These are phyloP conservation scores for Fusarium nelsonii DNA, from an alignment of 2,329 filamentous ascomycete genomes.

Conservation along the genomic window DNA sequence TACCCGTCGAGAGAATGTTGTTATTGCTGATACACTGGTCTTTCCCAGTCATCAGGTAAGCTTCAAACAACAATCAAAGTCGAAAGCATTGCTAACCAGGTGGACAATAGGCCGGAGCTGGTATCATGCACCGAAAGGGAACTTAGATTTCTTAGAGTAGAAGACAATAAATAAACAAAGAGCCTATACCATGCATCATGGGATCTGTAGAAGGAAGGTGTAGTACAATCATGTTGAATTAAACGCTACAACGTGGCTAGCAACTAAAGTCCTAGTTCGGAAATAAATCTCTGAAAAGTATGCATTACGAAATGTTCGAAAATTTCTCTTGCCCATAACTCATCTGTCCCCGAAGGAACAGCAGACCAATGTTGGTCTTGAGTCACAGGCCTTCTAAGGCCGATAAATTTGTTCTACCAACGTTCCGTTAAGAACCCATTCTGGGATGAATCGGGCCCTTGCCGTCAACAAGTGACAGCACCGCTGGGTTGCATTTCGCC, in stretches of 20 bases:
- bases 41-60: slow-evolving; percentile 89
- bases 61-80: background rate
- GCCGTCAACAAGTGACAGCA: slow-evolving; percentile 79
- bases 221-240: background rate
- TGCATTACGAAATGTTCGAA: slow-evolving; percentile 52
- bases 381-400: slow-evolving; percentile 56
- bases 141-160: slow-evolving; percentile 10
- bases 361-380: slow-evolving; percentile 42
- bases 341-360: slow-evolving; percentile 49
- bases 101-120: slow-evolving; percentile 49
- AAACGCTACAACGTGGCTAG: background rate
- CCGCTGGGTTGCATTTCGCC: slow-evolving; percentile 66
- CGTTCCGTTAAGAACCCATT: slow-evolving; percentile 84
- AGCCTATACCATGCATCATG: background rate
- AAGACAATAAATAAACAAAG: slow-evolving; percentile 7
- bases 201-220: background rate
- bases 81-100: slow-evolving; percentile 12
- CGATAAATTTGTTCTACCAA: slow-evolving; percentile 71
- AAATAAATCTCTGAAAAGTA: background rate
- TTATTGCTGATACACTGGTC: slow-evolving; percentile 86
- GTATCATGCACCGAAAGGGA: slow-evolving; percentile 50
- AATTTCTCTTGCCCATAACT: slow-evolving; percentile 58
- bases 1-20: slow-evolving; percentile 87
- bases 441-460: slow-evolving; percentile 76
- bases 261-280: background rate